A percentile compares a stretch with the other conserved stretches of the same genome.
Evolutionary conservation across 805 yeast species (phyloP).

Genomic region (Yueomyces sp.): DNA sequence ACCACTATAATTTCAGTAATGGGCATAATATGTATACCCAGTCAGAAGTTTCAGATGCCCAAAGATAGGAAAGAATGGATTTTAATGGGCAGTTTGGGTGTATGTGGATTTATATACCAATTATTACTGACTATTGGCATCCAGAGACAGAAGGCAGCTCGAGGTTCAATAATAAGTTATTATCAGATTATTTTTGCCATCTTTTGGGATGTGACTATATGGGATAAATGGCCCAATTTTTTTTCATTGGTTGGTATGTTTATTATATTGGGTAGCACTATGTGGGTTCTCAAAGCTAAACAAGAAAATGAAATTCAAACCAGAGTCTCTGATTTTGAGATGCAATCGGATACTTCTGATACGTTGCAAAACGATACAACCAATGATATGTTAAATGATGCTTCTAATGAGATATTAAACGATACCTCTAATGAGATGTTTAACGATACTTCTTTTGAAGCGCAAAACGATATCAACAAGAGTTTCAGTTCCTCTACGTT

Average conservation of each 20-base stretch:
- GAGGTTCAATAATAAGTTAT: slow-evolving; percentile 62
- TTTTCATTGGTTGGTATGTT: slow-evolving; percentile 56
- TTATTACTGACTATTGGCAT: slow-evolving; percentile 66
- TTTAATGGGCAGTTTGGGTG: slow-evolving; percentile 46
- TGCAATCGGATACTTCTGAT: too few species aligned
- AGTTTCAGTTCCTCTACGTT: too few species aligned
- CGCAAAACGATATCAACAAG: too few species aligned
- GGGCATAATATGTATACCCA: slow-evolving; percentile 43
- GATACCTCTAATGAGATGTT: too few species aligned
- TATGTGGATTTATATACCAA: slow-evolving; percentile 74
- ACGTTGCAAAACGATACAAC: too few species aligned
- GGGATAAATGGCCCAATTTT: slow-evolving; percentile 58
- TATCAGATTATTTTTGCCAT: slow-evolving; percentile 66
- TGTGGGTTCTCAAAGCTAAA: slow-evolving; percentile 31
- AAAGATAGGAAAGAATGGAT: slow-evolving; percentile 53
- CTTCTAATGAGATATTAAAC: too few species aligned
- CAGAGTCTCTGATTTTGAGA: slow-evolving; percentile 4
- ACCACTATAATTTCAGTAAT: slow-evolving; percentile 40
- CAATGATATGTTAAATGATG: too few species aligned
- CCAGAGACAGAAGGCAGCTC: slow-evolving; percentile 63
- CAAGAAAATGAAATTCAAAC: slow-evolving; percentile 25
- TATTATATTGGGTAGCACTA: slow-evolving; percentile 52
- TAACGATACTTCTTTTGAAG: too few species aligned
- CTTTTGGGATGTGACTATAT: slow-evolving; percentile 54
- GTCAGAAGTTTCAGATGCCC: slow-evolving; percentile 46